phyloP scores from a whole-genome alignment of 2,329 filamentous ascomycete genomes.

The Davidsoniella neocaledoniae region DNA sequence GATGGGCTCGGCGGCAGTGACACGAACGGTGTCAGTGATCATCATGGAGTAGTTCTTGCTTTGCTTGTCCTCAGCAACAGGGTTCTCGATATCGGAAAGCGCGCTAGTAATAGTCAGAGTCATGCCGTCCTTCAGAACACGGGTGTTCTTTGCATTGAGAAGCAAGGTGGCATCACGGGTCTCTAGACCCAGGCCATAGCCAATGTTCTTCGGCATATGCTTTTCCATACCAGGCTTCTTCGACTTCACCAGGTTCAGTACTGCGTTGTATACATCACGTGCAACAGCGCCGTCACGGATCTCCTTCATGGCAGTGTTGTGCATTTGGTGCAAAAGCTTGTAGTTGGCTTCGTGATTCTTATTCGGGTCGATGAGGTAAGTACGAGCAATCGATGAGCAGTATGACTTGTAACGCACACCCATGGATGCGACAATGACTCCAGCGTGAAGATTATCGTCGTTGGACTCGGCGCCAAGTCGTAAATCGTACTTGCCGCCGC shows the following conservation, averaged over 20 bases:
- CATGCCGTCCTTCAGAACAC: constrained; percentile 87
- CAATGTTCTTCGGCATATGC: constrained; percentile 84
- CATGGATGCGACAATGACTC: constrained; percentile 83
- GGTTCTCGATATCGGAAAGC: constrained; percentile 77
- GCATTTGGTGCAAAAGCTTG: constrained; percentile 68
- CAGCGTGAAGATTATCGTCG: constrained; percentile 68
- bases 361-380: constrained; percentile 92
- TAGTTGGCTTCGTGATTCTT: constrained; percentile 92
- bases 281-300: constrained; percentile 71
- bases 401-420: constrained; percentile 94
- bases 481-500: constrained; percentile 87
- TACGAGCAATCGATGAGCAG: constrained; percentile 78
- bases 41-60: constrained; percentile 79
- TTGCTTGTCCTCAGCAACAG: constrained; percentile 73
- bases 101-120: constrained; percentile 82
- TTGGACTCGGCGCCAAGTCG: constrained; percentile 65
- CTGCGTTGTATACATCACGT: constrained; percentile 87
- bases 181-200: constrained; percentile 85
- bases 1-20: constrained; percentile 59
- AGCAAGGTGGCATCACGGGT: constrained; percentile 68
- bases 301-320: constrained; percentile 80
- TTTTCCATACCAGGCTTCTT: constrained; percentile 95
- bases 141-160: constrained; percentile 71
- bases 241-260: constrained; percentile 58
- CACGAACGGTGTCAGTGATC: constrained; percentile 83